Evolutionary conservation across 352 stramenopile genomes (phyloP), one percentile per base, ranked within the genome.

Genomic region (Phytophthora pseudosyringae): DNA sequence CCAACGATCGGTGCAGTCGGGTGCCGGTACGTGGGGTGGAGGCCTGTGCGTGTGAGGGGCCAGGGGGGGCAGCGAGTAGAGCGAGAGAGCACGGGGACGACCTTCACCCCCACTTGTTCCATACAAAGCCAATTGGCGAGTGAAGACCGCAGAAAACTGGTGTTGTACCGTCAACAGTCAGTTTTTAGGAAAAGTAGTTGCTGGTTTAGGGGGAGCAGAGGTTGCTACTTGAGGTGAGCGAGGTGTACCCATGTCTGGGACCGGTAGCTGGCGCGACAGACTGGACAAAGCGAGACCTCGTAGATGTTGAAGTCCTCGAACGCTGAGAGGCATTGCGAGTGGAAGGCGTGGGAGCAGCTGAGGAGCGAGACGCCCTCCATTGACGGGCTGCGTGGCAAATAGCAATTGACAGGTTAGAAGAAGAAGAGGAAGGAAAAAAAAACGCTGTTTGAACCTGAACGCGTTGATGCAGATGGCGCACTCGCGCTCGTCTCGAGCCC

Each of bases 301-400:
- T 94, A 94, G 65, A 95, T 92, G 69, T 89, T 94, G 55, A 96
- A 96, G 38, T 88, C 66, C 58, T 95, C 88, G 54, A 96, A 96
- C 4, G 88, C 85, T 8, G 51, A 60, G 3, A 96, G 73, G 40
- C 88, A 96, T 35, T 81, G 76, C 16, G 69, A 38, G 58, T 96
- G 88, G 56, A 96, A 93, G 7, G 76, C 50, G 36, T 96, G 88
- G 40, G 84, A 88, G 52, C 88, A 96, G 56, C 79, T 96, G 50
- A 96, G 68, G 25, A 96, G 59, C 15, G 69, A 60, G 5, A 80
- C 78, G n/a, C 69, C 69, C 7, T 49, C 35, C 66, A 78, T 80
- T 25, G 53, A 65, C 3, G 53, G 40, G 28, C 80, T 89, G 32
- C 2, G 18, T 16, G 2, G n/a, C 15, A 40, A 39, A n/a, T 15